Evolutionary conservation across 2,329 filamentous ascomycete species (phyloP).

Genomic region (Fusarium sp.): DNA sequence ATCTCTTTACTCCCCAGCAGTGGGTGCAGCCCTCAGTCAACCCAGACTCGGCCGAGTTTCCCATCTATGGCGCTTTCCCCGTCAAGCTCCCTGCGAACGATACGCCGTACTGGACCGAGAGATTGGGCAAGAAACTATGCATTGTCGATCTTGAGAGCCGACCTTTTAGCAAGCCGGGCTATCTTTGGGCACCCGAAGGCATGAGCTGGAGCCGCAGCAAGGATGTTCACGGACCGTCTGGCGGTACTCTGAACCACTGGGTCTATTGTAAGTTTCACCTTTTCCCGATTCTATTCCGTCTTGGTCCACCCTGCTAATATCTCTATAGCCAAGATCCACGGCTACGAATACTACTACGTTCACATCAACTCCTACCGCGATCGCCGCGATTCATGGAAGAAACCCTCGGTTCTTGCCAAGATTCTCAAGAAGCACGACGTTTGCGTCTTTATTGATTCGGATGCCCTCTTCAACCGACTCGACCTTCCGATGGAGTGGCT

Average conservation of each 20-base stretch:
- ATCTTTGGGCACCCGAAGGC: conserved; percentile 52
- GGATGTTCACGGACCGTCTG: conserved; percentile 56
- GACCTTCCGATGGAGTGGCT: conserved; percentile 64
- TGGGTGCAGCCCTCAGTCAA: conserved; percentile 41
- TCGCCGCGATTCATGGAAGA: conserved; percentile 63
- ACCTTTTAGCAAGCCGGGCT: conserved; percentile 53
- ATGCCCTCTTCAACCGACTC: conserved; percentile 61
- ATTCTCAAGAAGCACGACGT: conserved; percentile 61
- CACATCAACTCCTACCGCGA: conserved; percentile 56
- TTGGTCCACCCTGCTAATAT: conserved; percentile 33
- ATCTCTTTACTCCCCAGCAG: neutral
- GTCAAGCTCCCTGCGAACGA: conserved; percentile 47
- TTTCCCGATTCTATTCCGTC: neutral
- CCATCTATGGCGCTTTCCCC: conserved; percentile 53
- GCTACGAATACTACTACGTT: conserved; percentile 65
- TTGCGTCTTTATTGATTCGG: conserved; percentile 63
- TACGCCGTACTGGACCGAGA: conserved; percentile 50
- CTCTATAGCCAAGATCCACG: conserved; percentile 60
- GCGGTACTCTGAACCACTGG: conserved; percentile 62
- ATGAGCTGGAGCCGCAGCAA: conserved; percentile 57
- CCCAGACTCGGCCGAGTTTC: conserved; percentile 48
- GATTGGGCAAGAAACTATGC: conserved; percentile 59
- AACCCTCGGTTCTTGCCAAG: conserved; percentile 59
- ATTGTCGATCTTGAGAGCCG: conserved; percentile 64
- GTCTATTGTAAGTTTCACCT: conserved; percentile 55